Conservation (phyloP, 148 eudicot species). For the Spergularia bocconei region DNA sequence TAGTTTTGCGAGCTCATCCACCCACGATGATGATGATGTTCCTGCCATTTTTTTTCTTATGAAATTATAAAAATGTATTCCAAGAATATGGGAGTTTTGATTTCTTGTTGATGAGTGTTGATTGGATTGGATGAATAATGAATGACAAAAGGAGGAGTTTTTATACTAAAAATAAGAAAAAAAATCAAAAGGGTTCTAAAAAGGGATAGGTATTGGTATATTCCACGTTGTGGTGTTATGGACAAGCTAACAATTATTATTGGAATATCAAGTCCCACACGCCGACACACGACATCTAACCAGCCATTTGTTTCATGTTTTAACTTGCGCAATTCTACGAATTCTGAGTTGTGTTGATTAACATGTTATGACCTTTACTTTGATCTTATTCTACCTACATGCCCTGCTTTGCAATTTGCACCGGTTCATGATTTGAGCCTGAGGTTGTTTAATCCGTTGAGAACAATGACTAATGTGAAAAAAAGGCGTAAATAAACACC, state of each 20-base stretch:
- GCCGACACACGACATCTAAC: background rate
- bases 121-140: too few species aligned
- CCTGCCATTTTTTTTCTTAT: conserved; percentile 22
- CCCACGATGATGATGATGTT: conserved; percentile 23
- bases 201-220: conserved; percentile 21
- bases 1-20: conserved; percentile 40
- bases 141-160: background rate
- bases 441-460: too few species aligned
- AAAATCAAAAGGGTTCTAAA: conserved; percentile 5
- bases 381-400: conserved; percentile 11
- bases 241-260: background rate
- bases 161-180: conserved; percentile 10
- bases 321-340: too few species aligned
- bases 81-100: background rate
- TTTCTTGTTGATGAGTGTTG: background rate
- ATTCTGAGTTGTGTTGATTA: too few species aligned
- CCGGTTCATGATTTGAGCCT: background rate
- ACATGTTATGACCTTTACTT: conserved; percentile 17
- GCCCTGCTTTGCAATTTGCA: background rate
- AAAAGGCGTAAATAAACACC: too few species aligned
- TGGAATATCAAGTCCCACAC: background rate
- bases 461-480: too few species aligned
- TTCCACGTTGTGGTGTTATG: conserved; percentile 2
- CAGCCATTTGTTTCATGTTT: conserved; percentile 19
- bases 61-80: too few species aligned